A percentile compares a stretch with the other conserved stretches of the same genome.
These are phyloP conservation scores for Pythium chondricola DNA, from an alignment of 352 stramenopile species.

Conservation along the genomic window DNA sequence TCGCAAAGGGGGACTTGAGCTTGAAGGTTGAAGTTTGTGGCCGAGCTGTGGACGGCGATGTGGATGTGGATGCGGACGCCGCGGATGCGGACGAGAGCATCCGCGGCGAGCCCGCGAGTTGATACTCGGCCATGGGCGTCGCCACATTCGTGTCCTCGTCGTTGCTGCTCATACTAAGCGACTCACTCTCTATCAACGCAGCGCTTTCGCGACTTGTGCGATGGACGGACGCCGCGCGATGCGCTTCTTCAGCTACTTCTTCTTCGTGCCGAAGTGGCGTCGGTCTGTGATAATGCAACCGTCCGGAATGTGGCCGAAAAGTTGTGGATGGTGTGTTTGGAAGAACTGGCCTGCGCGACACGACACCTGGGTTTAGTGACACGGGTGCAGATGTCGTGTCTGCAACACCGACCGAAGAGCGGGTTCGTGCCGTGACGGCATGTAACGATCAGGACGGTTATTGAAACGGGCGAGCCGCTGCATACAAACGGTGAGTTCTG, in stretches of 20 bases:
- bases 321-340: not conserved
- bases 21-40: slow-evolving; percentile 1
- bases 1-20: slow-evolving; percentile 10
- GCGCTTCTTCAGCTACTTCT: no score
- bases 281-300: not conserved
- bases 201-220: no score
- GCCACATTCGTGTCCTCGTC: slow-evolving; percentile 8
- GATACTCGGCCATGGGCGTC: slow-evolving; percentile 22
- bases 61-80: not conserved
- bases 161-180: slow-evolving; percentile 12
- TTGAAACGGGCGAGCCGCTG: no score
- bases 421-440: no score
- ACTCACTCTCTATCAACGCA: no score
- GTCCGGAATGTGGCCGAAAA: not conserved
- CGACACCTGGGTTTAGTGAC: not conserved
- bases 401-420: no score
- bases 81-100: not conserved
- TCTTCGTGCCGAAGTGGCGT: no score
- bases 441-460: no score
- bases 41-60: not conserved
- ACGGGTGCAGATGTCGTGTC: no score
- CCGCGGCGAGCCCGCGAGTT: slow-evolving; percentile 18
- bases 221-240: no score
- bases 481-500: no score
- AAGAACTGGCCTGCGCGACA: not conserved